Conservation (phyloP, 2,329 filamentous ascomycete species). For the Aspergillus fumigatiaffinis region DNA sequence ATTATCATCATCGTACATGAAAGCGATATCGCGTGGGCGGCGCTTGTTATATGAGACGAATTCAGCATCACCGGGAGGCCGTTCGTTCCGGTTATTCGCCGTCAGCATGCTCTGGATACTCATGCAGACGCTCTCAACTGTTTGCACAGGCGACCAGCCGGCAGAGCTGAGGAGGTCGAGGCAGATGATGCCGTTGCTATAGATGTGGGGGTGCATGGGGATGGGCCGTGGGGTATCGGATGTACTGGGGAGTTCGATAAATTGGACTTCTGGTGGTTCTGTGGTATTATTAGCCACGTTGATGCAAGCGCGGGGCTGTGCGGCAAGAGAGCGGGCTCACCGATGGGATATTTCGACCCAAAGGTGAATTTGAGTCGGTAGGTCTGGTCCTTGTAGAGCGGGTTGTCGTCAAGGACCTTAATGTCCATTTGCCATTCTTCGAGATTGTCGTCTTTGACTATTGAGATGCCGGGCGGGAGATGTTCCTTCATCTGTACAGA, state of each 20-base stretch:
- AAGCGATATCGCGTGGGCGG: slow-evolving; percentile 83
- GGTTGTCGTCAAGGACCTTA: slow-evolving; percentile 81
- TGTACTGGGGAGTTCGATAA: slow-evolving; percentile 56
- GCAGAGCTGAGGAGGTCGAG: slow-evolving; percentile 83
- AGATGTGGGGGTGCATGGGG: slow-evolving; percentile 95
- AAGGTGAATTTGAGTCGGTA: slow-evolving; percentile 89
- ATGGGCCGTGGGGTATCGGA: slow-evolving; percentile 54
- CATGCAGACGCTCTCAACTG: slow-evolving; percentile 94
- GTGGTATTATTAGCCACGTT: slow-evolving; percentile 2
- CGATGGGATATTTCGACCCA: slow-evolving; percentile 80
- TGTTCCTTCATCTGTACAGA: slow-evolving; percentile 50
- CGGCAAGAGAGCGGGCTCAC: slow-evolving; percentile 46
- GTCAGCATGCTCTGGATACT: slow-evolving; percentile 98
- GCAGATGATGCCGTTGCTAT: slow-evolving; percentile 98
- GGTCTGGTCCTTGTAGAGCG: slow-evolving; percentile 73
- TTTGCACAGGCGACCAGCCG: slow-evolving; percentile 96
- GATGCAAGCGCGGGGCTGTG: background rate
- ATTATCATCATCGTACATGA: slow-evolving; percentile 87
- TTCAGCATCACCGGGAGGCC: slow-evolving; percentile 83
- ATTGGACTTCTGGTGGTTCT: slow-evolving; percentile 95
- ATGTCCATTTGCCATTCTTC: slow-evolving; percentile 93
- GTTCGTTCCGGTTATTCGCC: slow-evolving; percentile 85
- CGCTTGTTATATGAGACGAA: slow-evolving; percentile 78
- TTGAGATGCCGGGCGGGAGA: slow-evolving; percentile 65
- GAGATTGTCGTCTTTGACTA: slow-evolving; percentile 77